Evolutionary conservation across 768 basidiomycete genomes (phyloP).

Genomic region (Trametes villosa): DNA sequence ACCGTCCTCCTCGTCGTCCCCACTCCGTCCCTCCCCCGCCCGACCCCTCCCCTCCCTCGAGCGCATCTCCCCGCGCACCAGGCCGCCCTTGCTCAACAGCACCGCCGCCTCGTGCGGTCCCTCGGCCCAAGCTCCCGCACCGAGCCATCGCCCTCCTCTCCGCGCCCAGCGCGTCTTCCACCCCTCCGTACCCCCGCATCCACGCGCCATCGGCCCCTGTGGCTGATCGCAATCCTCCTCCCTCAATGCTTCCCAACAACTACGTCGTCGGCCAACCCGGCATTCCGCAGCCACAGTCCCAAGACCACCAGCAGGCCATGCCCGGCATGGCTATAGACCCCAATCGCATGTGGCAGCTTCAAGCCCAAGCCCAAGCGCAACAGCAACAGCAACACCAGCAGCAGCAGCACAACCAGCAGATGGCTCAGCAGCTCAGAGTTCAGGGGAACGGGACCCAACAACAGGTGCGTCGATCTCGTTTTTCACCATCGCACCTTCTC

Average conservation of each 20-base stretch:
- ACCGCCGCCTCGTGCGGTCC: conserved; percentile 17
- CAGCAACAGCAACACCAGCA: conserved; percentile 23
- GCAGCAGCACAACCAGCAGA: conserved; percentile 15
- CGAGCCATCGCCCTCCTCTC: conserved; percentile 21
- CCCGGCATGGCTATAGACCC: conserved; percentile 55
- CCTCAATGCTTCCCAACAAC: conserved; percentile 52
- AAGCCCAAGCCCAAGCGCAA: conserved; percentile 43
- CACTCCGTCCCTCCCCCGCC: conserved; percentile 19
- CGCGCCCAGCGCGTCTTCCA: conserved; percentile 1
- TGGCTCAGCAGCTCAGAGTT: conserved; percentile 5
- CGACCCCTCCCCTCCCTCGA: conserved; percentile 24
- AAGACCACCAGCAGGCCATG: conserved; percentile 39
- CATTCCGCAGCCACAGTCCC: conserved; percentile 48
- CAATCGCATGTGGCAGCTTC: conserved; percentile 63
- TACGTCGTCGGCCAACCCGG: conserved; percentile 53
- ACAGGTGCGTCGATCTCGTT: conserved; percentile 23
- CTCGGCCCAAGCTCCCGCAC: conserved; percentile 15
- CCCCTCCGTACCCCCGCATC: conserved; percentile 25
- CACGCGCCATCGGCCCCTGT: conserved; percentile 37
- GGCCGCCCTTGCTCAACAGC: conserved; percentile 18
- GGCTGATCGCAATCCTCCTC: conserved; percentile 58
- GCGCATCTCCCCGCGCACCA: conserved; percentile 29
- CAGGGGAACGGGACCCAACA: conserved; percentile 17
- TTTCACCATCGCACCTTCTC: conserved; percentile 2
- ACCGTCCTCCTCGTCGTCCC: conserved; percentile 27